phyloP scores from a whole-genome alignment of 257 asterid species.

The Salvia rosmarinus region DNA sequence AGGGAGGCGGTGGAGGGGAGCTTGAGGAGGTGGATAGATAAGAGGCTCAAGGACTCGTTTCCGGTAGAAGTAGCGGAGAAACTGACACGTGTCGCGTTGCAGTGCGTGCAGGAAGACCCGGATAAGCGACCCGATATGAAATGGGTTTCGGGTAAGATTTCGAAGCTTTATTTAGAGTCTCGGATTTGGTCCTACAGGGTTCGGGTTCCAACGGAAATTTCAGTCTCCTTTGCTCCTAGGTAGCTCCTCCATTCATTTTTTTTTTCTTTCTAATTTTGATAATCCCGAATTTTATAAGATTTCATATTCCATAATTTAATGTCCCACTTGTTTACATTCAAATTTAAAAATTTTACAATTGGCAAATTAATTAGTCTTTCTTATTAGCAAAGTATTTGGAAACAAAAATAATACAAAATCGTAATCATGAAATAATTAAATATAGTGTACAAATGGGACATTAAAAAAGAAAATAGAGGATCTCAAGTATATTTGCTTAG shows the following conservation, averaged over 20 bases:
- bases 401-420: no score
- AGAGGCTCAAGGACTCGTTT: slow-evolving; percentile 87
- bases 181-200: slow-evolving; percentile 62
- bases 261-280: not conserved
- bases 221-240: slow-evolving; percentile 81
- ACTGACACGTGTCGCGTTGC: slow-evolving; percentile 68
- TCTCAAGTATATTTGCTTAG: not conserved
- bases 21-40: slow-evolving; percentile 86
- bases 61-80: slow-evolving; percentile 89
- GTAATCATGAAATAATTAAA: no score
- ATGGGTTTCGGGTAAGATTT: slow-evolving; percentile 70
- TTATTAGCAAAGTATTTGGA: no score
- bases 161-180: slow-evolving; percentile 76
- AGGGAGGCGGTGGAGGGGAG: slow-evolving; percentile 56
- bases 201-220: slow-evolving; percentile 59
- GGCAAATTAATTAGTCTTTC: no score
- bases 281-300: not conserved
- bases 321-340: no score
- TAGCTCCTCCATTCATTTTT: slow-evolving; percentile 17
- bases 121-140: slow-evolving; percentile 82
- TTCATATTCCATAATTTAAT: no score
- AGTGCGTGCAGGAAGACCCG: slow-evolving; percentile 83
- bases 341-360: no score
- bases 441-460: no score
- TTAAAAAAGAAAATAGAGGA: no score